phyloP scores from a whole-genome alignment of 495 filamentous ascomycete species.

The Penicilliopsis zonata region DNA sequence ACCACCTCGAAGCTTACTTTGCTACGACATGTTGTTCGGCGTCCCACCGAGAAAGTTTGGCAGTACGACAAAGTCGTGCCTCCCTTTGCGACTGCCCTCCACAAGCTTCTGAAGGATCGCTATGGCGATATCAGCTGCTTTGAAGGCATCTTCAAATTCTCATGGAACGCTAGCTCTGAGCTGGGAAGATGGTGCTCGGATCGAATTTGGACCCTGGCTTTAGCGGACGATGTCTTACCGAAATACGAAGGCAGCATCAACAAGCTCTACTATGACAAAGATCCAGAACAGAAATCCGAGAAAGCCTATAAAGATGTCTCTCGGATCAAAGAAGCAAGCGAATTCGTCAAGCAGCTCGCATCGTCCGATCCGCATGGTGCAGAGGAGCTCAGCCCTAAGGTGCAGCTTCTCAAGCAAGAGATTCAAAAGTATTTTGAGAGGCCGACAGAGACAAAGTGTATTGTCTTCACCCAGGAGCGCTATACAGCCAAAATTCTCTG shows the following conservation, averaged over 20 bases:
- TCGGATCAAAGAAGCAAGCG: conserved; percentile 47
- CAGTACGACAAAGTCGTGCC: conserved; percentile 39
- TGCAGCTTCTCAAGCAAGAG: conserved; percentile 44
- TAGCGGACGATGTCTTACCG: conserved; percentile 50
- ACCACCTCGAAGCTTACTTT: conserved; percentile 60
- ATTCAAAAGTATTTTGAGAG: conserved; percentile 46
- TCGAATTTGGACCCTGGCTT: conserved; percentile 59
- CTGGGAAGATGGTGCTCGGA: conserved; percentile 86
- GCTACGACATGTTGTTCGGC: conserved; percentile 44
- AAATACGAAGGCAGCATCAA: conserved; percentile 50
- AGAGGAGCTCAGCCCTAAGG: conserved; percentile 57
- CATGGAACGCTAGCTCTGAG: conserved; percentile 48
- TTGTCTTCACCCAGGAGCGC: conserved; percentile 75
- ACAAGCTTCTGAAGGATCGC: conserved; percentile 37
- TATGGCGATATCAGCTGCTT: conserved; percentile 50
- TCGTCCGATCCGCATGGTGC: conserved; percentile 29
- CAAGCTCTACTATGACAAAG: conserved; percentile 18
- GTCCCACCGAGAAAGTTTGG: conserved; percentile 48
- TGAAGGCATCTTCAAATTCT: conserved; percentile 42
- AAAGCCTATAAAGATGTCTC: conserved; percentile 36
- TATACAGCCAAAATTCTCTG: conserved; percentile 64
- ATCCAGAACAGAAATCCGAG: conserved; percentile 13
- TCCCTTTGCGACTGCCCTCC: conserved; percentile 53
- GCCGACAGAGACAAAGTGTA: conserved; percentile 54
- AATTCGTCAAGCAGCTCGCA: conserved; percentile 38